phyloP scores from a whole-genome alignment of 2,329 filamentous ascomycete species.

The Diplodia scrobiculata region DNA sequence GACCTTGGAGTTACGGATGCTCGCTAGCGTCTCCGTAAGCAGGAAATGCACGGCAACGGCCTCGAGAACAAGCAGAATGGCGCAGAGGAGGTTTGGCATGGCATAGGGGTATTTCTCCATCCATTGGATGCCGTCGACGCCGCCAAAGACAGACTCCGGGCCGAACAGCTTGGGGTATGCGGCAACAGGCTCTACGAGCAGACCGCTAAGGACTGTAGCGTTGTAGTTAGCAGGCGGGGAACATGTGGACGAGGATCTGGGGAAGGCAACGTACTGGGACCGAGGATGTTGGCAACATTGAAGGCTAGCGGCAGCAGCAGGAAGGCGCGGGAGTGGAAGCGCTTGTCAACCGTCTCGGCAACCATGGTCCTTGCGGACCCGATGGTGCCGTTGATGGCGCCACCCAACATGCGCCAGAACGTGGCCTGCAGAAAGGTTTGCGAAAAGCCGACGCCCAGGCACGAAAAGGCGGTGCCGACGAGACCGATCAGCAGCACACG shows the following conservation, averaged over 20 bases:
- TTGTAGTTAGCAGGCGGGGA: background rate
- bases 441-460: conserved; percentile 47
- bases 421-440: conserved; percentile 47
- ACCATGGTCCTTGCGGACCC: conserved; percentile 49
- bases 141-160: conserved; percentile 57
- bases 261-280: conserved; percentile 36
- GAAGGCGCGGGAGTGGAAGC: conserved; percentile 47
- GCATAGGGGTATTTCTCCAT: conserved; percentile 65
- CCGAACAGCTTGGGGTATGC: conserved; percentile 62
- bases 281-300: conserved; percentile 47
- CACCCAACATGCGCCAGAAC: conserved; percentile 46
- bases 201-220: conserved; percentile 60
- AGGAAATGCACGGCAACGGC: conserved; percentile 59
- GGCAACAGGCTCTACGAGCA: conserved; percentile 62
- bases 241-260: background rate
- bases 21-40: conserved; percentile 57
- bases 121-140: conserved; percentile 59
- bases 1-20: conserved; percentile 25
- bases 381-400: conserved; percentile 48
- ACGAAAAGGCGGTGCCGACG: conserved; percentile 45
- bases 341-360: conserved; percentile 45
- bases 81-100: conserved; percentile 64
- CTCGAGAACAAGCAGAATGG: conserved; percentile 57
- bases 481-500: conserved; percentile 46
- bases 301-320: conserved; percentile 47